These are phyloP conservation scores for Sporothrix luriei DNA, from an alignment of 2,329 filamentous ascomycete species.

Conservation along the genomic window DNA sequence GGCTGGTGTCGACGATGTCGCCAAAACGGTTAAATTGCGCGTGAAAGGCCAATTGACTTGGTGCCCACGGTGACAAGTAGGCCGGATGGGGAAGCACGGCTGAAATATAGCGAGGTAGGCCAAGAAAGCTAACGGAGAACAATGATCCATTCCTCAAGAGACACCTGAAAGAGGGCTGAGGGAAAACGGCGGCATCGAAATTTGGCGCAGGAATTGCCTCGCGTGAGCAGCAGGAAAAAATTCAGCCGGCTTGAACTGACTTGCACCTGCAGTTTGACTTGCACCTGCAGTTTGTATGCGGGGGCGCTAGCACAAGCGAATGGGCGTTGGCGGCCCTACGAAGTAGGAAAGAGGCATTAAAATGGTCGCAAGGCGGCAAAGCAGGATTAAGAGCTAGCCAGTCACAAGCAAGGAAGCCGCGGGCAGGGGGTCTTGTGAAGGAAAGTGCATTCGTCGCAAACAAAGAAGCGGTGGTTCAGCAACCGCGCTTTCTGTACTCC, in stretches of 20 bases:
- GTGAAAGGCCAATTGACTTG: slow-evolving; percentile 11
- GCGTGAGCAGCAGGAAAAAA: slow-evolving; percentile 29
- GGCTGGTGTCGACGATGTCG: slow-evolving; percentile 17
- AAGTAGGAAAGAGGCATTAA: slow-evolving; percentile 21
- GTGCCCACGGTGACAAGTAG: neutral
- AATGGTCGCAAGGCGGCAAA: slow-evolving; percentile 22
- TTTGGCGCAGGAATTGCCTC: slow-evolving; percentile 26
- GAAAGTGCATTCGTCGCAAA: neutral
- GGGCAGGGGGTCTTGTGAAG: slow-evolving; percentile 1
- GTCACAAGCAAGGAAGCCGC: slow-evolving; percentile 15
- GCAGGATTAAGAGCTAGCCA: slow-evolving; percentile 19
- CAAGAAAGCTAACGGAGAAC: slow-evolving; percentile 17
- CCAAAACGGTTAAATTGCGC: neutral
- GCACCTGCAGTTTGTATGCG: slow-evolving; percentile 4
- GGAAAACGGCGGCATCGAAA: neutral
- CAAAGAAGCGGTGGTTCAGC: no score
- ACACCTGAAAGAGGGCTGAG: slow-evolving; percentile 6
- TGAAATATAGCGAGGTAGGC: slow-evolving; percentile 8
- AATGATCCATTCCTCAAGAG: slow-evolving; percentile 4
- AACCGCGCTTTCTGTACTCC: no score
- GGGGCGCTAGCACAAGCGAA: slow-evolving; percentile 24
- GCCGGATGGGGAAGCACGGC: slow-evolving; percentile 6
- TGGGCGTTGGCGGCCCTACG: slow-evolving; percentile 4
- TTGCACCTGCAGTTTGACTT: neutral
- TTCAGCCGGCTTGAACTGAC: slow-evolving; percentile 19